Evolutionary conservation across 2,329 filamentous ascomycete species (phyloP).

Genomic region (Ampelomyces quisqualis): DNA sequence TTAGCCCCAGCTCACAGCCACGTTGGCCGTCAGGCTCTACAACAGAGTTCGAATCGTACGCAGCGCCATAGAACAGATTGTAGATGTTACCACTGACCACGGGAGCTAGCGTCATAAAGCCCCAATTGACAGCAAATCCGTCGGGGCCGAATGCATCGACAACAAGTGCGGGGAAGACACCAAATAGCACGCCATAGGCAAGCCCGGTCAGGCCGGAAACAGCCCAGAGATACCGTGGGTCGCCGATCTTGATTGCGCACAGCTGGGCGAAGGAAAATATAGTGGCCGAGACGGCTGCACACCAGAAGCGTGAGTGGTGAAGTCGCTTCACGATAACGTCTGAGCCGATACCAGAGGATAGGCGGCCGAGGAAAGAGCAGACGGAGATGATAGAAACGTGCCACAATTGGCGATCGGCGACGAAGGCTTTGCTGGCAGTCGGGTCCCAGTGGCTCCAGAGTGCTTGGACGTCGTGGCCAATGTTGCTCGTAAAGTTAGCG

Average conservation of each 20-base stretch:
- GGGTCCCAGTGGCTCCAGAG: slow-evolving; percentile 86
- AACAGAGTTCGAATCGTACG: slow-evolving; percentile 79
- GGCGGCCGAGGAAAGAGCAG: slow-evolving; percentile 78
- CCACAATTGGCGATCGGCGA: slow-evolving; percentile 79
- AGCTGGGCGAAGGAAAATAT: slow-evolving; percentile 81
- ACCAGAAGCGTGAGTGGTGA: slow-evolving; percentile 85
- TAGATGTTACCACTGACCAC: slow-evolving; percentile 88
- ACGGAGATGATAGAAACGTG: slow-evolving; percentile 94
- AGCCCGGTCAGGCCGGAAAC: slow-evolving; percentile 84
- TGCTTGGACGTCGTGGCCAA: slow-evolving; percentile 84
- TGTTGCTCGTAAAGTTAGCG: slow-evolving; percentile 66
- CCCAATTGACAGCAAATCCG: slow-evolving; percentile 93
- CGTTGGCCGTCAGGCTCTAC: slow-evolving; percentile 68
- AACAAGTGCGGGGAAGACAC: slow-evolving; percentile 82
- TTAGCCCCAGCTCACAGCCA: slow-evolving; percentile 72
- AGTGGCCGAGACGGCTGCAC: slow-evolving; percentile 71
- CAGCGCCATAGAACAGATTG: slow-evolving; percentile 82
- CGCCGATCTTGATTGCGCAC: slow-evolving; percentile 70
- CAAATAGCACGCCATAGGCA: slow-evolving; percentile 90
- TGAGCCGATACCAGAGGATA: slow-evolving; percentile 74
- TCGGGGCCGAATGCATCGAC: slow-evolving; percentile 89
- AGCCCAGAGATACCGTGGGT: slow-evolving; percentile 73
- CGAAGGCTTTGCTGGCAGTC: slow-evolving; percentile 68
- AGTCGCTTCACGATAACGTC: slow-evolving; percentile 84
- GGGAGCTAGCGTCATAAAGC: slow-evolving; percentile 86